Base-by-base conservation (phyloP, 768 basidiomycete genomes). In the Lactarius psammicola region DNA sequence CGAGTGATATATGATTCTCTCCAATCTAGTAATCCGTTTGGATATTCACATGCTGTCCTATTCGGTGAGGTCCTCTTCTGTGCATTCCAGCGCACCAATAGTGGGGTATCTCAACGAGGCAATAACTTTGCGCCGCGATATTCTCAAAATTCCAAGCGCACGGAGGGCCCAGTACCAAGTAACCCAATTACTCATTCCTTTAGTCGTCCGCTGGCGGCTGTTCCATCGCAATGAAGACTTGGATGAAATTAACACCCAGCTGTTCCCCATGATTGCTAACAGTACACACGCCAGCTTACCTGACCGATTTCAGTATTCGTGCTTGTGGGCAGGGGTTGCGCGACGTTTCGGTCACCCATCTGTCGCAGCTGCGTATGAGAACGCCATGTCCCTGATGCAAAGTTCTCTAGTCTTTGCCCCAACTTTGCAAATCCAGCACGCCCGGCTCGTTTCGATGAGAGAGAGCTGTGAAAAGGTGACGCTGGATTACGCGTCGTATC, bases 351-450 rank as follows among this genome's bases (percentile, higher is more conserved):
- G 30, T n/a, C 34, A 28, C 10, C 26, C 54, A 8, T 56, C 54
- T 1, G 30, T 33, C 9, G 18, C 54, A 15, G 23, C 7, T 26
- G 60, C 60, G 3, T 61, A 61, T 54, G 23, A 28, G 4, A 18
- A 28, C 17, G 60, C 60, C 49, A 36, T 61, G 18, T 61, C 51
- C 9, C 9, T 53, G 7, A 53, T 61, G 51, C 34, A 38, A 11
- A 44, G 36, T 4, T 18, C 60, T 38, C 26, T 61, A 1, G 8
- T 26, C 6, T 38, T 26, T 15, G 49, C 49, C 6, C 60, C 60
- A 17, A 61, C 60, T 4, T 4, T 61, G 3, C 31, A 53, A 17
- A 54, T 28, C 7, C 60, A 61, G 49, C 51, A 61, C n/a, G 4
- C 30, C 17, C 49, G 10, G 9, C 46, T 61, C 23, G 51, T 54